These are phyloP conservation scores for Hypoxylon fuscum DNA, from an alignment of 495 filamentous ascomycete species.

Conservation along the genomic window DNA sequence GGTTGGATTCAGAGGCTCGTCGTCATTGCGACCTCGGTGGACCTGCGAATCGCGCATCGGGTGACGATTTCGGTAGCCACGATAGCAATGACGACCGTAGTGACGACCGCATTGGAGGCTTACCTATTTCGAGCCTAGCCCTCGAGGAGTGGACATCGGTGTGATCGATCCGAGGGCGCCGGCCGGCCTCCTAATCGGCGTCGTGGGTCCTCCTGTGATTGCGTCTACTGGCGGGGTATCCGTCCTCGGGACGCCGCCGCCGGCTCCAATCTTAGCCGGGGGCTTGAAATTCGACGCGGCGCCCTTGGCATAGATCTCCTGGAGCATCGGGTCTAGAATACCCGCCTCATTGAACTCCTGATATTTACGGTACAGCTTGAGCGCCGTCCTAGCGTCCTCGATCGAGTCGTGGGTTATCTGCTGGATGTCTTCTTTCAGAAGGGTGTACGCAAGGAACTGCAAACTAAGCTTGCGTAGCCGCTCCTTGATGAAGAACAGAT, in stretches of 20 bases:
- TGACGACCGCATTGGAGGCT: background rate
- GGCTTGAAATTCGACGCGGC: conserved; percentile 77
- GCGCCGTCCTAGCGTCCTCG: conserved; percentile 89
- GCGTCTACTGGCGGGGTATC: conserved; percentile 48
- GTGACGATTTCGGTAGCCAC: too few species aligned
- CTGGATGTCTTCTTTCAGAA: conserved; percentile 93
- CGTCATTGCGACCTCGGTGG: too few species aligned
- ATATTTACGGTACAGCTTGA: conserved; percentile 90
- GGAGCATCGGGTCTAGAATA: conserved; percentile 76
- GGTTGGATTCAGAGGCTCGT: too few species aligned
- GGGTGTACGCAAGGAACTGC: conserved; percentile 84
- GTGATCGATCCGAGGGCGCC: conserved; percentile 10
- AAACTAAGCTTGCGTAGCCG: conserved; percentile 80
- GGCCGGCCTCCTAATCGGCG: conserved; percentile 35
- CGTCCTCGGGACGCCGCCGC: conserved; percentile 38
- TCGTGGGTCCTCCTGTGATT: conserved; percentile 36
- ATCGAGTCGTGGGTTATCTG: conserved; percentile 89
- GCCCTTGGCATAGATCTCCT: conserved; percentile 82
- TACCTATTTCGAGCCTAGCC: conserved; percentile 6
- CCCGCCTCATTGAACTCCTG: conserved; percentile 87
- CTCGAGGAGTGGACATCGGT: conserved; percentile 19
- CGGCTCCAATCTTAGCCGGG: conserved; percentile 56
- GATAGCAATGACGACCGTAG: too few species aligned
- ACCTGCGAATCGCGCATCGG: too few species aligned
- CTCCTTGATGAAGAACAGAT: conserved; percentile 79